phyloP scores from a whole-genome alignment of 2,329 filamentous ascomycete species.

The Trichoderma citrinoviride region DNA sequence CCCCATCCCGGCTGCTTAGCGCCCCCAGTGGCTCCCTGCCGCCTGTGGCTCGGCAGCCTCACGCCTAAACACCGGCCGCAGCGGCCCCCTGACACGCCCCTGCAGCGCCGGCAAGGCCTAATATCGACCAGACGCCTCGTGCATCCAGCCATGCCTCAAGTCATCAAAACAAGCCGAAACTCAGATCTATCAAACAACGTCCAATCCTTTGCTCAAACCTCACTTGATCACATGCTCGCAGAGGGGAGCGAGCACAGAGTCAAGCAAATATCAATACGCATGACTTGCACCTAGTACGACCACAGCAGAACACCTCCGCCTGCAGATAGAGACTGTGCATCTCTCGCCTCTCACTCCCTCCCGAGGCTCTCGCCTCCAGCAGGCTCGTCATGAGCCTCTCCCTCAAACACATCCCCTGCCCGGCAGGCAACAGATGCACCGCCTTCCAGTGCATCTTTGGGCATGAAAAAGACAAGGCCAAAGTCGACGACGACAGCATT shows the following conservation, averaged over 20 bases:
- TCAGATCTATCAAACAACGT: neutral
- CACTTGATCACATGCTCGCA: neutral
- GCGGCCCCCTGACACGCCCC: conserved; percentile 8
- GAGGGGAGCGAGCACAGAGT: neutral
- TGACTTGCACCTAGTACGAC: neutral
- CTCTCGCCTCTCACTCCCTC: conserved; percentile 8
- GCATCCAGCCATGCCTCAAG: neutral
- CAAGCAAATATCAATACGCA: neutral
- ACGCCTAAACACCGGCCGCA: conserved; percentile 20
- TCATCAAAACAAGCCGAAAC: neutral
- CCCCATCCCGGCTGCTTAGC: neutral
- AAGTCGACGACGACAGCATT: neutral
- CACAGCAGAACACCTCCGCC: neutral
- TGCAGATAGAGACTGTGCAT: neutral
- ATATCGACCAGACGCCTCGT: neutral
- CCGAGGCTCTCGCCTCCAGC: neutral
- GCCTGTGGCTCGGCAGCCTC: conserved; percentile 11
- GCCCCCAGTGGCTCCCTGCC: neutral
- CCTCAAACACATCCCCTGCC: conserved; percentile 51
- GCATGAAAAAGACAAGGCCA: conserved; percentile 39
- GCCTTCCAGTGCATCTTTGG: conserved; percentile 53
- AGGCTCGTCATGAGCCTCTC: conserved; percentile 36
- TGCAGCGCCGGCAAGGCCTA: neutral
- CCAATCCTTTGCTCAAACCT: neutral
- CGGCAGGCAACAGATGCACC: conserved; percentile 47